These are phyloP conservation scores for Dioscorea zingiberensis DNA, from an alignment of 106 monocot genomes.

Conservation along the genomic window DNA sequence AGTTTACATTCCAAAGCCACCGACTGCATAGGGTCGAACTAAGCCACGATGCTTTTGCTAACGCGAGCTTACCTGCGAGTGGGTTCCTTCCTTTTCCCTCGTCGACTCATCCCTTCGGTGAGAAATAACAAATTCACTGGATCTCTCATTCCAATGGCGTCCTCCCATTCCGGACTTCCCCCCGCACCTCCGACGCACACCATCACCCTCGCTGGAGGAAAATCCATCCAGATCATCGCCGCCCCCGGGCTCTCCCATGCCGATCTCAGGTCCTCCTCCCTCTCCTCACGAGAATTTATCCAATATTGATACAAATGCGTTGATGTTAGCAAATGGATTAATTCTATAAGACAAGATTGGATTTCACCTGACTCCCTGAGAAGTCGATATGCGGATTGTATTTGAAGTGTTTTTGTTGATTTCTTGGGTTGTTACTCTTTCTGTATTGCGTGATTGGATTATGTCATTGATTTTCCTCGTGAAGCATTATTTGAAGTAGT, in stretches of 20 bases:
- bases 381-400: too few species aligned
- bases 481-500: too few species aligned
- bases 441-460: too few species aligned
- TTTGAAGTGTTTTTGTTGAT: too few species aligned
- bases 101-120: not conserved
- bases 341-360: too few species aligned
- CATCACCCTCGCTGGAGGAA: constrained; percentile 23
- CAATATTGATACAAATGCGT: too few species aligned
- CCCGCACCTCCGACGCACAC: not conserved
- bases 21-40: too few species aligned
- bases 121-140: not conserved
- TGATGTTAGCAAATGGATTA: too few species aligned
- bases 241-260: constrained; percentile 40
- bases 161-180: constrained; percentile 4
- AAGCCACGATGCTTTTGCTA: not conserved
- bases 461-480: too few species aligned
- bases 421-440: too few species aligned
- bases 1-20: too few species aligned
- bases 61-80: not conserved
- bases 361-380: too few species aligned
- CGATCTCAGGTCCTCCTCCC: constrained; percentile 40
- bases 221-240: constrained; percentile 27
- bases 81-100: not conserved
- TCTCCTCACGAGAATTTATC: not conserved
- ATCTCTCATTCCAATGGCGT: constrained; percentile 20